Conservation (phyloP, 1,284 basidiomycete genomes). For the Dichomitus squalens region DNA sequence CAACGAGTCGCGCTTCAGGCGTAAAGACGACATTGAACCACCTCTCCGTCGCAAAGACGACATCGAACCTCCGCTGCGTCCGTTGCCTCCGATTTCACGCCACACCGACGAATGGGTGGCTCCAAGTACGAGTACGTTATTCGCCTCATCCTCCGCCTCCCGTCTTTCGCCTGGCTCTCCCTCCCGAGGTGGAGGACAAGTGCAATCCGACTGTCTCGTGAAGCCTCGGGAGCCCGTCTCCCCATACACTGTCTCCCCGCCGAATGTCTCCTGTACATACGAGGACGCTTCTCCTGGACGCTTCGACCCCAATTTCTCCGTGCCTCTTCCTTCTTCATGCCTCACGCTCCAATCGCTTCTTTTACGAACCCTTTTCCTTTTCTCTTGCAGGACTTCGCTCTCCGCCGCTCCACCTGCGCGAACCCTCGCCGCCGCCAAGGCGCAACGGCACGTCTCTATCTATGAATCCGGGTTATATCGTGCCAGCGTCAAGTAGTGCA, state of each 20-base stretch:
- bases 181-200: slow-evolving; percentile 52
- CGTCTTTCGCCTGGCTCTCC: slow-evolving; percentile 42
- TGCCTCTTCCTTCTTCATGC: slow-evolving; percentile 40
- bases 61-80: slow-evolving; percentile 11
- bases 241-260: slow-evolving; percentile 44
- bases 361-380: slow-evolving; percentile 37
- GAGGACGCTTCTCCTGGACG: slow-evolving; percentile 44
- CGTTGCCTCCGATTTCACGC: background rate
- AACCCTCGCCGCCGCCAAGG: slow-evolving; percentile 21
- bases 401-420: slow-evolving; percentile 34
- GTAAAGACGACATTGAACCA: background rate
- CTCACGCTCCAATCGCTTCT: slow-evolving; percentile 29
- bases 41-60: slow-evolving; percentile 3
- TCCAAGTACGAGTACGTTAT: slow-evolving; percentile 74
- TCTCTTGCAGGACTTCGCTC: slow-evolving; percentile 59
- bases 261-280: slow-evolving; percentile 44
- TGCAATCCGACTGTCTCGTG: slow-evolving; percentile 47
- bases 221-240: slow-evolving; percentile 52
- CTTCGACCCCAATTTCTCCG: slow-evolving; percentile 36
- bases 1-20: slow-evolving; percentile 1
- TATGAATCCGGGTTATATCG: slow-evolving; percentile 1
- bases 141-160: slow-evolving; percentile 58
- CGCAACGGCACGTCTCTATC: slow-evolving; percentile 14
- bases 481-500: slow-evolving; percentile 10
- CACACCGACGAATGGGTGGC: slow-evolving; percentile 8